Base-by-base conservation (phyloP, 441 rosid species). In the Theobroma grandiflorum region DNA sequence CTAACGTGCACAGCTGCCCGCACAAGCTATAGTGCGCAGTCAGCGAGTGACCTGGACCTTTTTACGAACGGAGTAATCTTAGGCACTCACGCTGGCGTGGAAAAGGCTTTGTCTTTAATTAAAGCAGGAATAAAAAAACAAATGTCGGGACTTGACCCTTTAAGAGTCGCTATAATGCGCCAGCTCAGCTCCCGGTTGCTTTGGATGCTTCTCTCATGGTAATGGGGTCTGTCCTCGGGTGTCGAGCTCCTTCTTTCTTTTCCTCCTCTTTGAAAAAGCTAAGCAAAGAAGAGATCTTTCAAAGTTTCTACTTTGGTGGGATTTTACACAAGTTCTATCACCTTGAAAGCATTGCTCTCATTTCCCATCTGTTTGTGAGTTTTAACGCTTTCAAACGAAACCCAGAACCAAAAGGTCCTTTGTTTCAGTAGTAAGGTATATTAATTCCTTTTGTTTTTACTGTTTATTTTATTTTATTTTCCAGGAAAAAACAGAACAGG, bases 171-270 rank as follows among this genome's bases (percentile, higher is more conserved):
- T 72, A 84, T 63, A 80, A 78, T 79, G 86, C 83, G 43, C 82
- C 75, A 8, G 37, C 52, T 61, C 35, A 4, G 7, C 65, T 31
- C 10, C 43, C 57, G 15, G 72, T 20, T 37, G 66, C 87, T 69
- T 84, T 76, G 87, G 90, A 87, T 85, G 77, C 84, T 85, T 84
- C 87, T 61, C 63, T 7, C 47, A 61, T 61, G 7, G 38, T 12
- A 61, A 4, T 20, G 52, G 26, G 3, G 5, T 16, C 20, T 55
- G 65, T 22, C 37, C 71, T 85, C 10, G 88, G 78, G 62, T 74
- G 72, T 85, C 83, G 88, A 72, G 87, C 84, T 77, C 22, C 58
- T 16, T 22, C 42, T 45, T 50, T 5, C 37, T 35, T 6, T 18
- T 18, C 26, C 3, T 11, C 10, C 50, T 35, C 31, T 47, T 40